A percentile compares a stretch with the other conserved stretches of the same genome.
Evolutionary conservation across 345 rosid genomes (phyloP).

Genomic region (Reutealis trisperma): DNA sequence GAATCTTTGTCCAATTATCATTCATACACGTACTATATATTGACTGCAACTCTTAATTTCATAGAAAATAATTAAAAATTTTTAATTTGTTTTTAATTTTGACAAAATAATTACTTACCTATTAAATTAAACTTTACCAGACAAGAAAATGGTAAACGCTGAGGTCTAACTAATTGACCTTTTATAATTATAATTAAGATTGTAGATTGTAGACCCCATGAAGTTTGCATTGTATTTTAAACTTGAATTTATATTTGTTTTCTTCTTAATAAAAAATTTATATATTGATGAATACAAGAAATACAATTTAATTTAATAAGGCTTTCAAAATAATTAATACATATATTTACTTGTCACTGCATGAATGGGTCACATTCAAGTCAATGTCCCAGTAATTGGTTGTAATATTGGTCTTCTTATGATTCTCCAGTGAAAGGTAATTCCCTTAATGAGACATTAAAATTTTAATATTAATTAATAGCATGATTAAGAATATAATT

Average conservation of each 20-base stretch:
- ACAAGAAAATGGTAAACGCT: constrained; percentile 6
- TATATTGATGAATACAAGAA: background rate
- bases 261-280: background rate
- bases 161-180: background rate
- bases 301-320: too few relatives aligned
- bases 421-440: background rate
- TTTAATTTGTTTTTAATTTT: background rate
- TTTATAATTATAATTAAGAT: too few relatives aligned
- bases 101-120: too few relatives aligned
- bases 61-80: too few relatives aligned
- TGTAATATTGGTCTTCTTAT: background rate
- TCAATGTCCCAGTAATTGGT: background rate
- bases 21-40: too few relatives aligned
- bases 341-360: background rate
- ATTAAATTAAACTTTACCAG: background rate
- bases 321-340: too few relatives aligned
- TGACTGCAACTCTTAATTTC: too few relatives aligned
- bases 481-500: background rate
- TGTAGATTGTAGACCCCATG: background rate
- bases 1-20: too few relatives aligned
- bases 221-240: background rate
- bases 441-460: background rate
- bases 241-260: background rate
- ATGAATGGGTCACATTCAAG: background rate
- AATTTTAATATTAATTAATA: background rate